Conservation (phyloP, 148 eudicot genomes). For the Spergularia marina region DNA sequence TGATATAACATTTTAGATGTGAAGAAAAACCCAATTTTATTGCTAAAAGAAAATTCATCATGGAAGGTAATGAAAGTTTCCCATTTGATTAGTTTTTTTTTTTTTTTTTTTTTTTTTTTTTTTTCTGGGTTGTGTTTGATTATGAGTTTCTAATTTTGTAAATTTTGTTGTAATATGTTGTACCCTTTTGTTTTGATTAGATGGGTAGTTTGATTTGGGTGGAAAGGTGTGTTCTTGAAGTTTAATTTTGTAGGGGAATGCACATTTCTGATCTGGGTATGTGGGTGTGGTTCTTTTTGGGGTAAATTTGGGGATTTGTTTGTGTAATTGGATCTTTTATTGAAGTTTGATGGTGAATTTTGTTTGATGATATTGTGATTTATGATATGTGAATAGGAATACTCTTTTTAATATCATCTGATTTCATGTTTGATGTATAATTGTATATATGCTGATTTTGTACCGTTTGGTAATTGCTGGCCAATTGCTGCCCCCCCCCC, state of each 20-base stretch:
- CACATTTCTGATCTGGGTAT: conserved; percentile 22
- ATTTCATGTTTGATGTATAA: not conserved
- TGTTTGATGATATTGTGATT: conserved; percentile 9
- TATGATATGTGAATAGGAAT: not conserved
- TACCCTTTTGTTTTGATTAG: not conserved
- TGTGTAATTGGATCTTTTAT: conserved; percentile 7
- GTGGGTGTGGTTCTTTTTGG: not conserved
- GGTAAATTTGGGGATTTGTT: conserved; percentile 3
- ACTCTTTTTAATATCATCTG: not conserved
- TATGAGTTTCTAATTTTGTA: not conserved
- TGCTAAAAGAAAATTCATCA: not conserved
- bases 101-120: not conserved
- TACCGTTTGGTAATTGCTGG: not conserved
- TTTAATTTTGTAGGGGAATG: not conserved
- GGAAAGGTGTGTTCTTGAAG: not conserved
- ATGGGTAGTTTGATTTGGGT: not conserved
- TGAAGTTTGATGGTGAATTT: conserved; percentile 3
- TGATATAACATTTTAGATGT: conserved; percentile 28
- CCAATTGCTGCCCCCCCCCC: too few relatives aligned
- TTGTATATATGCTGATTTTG: not conserved
- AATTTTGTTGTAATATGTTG: not conserved
- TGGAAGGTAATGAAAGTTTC: conserved; percentile 34
- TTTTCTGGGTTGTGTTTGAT: not conserved
- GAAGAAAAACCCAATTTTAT: conserved; percentile 12
- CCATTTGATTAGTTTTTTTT: not conserved